Evolutionary conservation across 1,284 basidiomycete genomes (phyloP).

Genomic region (Hymenochaete sp.): DNA sequence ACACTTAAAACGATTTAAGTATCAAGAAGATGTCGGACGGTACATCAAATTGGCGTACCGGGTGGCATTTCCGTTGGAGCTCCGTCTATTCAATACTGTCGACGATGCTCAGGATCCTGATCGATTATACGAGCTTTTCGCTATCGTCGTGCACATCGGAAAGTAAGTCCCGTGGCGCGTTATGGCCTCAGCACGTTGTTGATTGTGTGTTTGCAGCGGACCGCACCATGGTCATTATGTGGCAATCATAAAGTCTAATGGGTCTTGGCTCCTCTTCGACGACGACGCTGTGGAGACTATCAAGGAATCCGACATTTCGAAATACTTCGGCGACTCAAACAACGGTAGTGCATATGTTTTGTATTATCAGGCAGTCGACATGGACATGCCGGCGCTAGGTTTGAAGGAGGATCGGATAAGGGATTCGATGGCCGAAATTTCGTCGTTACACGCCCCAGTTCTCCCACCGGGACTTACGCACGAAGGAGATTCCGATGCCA

Average conservation of each 20-base stretch:
- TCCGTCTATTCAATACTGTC: slow-evolving; percentile 93
- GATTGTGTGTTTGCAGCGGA: slow-evolving; percentile 47
- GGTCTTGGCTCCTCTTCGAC: slow-evolving; percentile 90
- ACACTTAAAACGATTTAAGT: slow-evolving; percentile 97
- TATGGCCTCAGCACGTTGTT: slow-evolving; percentile 14
- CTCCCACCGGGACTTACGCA: slow-evolving; percentile 48
- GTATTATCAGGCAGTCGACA: slow-evolving; percentile 92
- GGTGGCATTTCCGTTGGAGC: slow-evolving; percentile 90
- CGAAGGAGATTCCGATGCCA: slow-evolving; percentile 24
- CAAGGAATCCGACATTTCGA: slow-evolving; percentile 82
- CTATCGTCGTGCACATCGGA: slow-evolving; percentile 96
- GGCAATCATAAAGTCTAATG: slow-evolving; percentile 82
- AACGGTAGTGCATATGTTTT: slow-evolving; percentile 92
- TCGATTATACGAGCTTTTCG: slow-evolving; percentile 88
- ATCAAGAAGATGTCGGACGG: slow-evolving; percentile 80
- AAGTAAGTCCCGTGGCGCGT: slow-evolving; percentile 49
- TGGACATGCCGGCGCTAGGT: slow-evolving; percentile 66
- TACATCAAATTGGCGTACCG: slow-evolving; percentile 95
- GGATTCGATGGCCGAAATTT: slow-evolving; percentile 5
- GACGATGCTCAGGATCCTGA: slow-evolving; percentile 88
- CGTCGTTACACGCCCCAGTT: slow-evolving; percentile 24
- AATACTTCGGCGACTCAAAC: slow-evolving; percentile 89
- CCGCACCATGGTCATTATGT: slow-evolving; percentile 98
- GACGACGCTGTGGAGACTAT: slow-evolving; percentile 88
- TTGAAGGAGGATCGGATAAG: slow-evolving; percentile 29